Percentiles rank a stretch among this genome's conserved stretches.
These are phyloP conservation scores for Poa pratensis DNA, from an alignment of 176 grass and related monocot genomes.

Conservation along the genomic window DNA sequence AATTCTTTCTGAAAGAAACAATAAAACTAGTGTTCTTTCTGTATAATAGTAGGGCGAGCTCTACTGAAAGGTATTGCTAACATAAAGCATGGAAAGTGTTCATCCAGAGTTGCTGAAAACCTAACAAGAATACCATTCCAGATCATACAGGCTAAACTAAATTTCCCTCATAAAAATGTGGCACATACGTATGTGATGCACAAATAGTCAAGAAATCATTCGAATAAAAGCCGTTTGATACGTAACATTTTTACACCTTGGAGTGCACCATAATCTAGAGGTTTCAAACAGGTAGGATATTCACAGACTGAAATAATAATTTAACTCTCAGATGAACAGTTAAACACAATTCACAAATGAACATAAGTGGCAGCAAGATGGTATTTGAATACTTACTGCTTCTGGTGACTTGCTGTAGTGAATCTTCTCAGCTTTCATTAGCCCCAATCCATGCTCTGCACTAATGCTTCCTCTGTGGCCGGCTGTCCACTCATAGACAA, in stretches of 20 bases:
- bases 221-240: not conserved
- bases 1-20: not conserved
- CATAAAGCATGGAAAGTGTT: not conserved
- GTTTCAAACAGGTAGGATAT: not conserved
- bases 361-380: not conserved
- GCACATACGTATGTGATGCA: not conserved
- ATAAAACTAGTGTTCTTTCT: not conserved
- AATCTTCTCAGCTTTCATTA: slow-evolving; percentile 98
- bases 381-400: slow-evolving; percentile 60
- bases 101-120: not conserved
- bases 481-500: slow-evolving; percentile 95
- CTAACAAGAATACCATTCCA: not conserved
- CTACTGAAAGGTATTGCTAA: not conserved
- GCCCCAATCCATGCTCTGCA: slow-evolving; percentile 87
- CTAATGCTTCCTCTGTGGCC: slow-evolving; percentile 94
- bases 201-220: not conserved
- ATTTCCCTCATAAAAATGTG: not conserved
- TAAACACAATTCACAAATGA: not conserved
- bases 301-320: slow-evolving; percentile 4
- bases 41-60: slow-evolving; percentile 17
- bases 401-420: slow-evolving; percentile 94
- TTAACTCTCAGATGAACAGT: not conserved
- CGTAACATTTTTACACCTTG: not conserved
- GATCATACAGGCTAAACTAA: slow-evolving; percentile 19
- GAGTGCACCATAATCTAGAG: not conserved